Conservation (phyloP, 139 green algal species). For the Picochlorum sp. region DNA sequence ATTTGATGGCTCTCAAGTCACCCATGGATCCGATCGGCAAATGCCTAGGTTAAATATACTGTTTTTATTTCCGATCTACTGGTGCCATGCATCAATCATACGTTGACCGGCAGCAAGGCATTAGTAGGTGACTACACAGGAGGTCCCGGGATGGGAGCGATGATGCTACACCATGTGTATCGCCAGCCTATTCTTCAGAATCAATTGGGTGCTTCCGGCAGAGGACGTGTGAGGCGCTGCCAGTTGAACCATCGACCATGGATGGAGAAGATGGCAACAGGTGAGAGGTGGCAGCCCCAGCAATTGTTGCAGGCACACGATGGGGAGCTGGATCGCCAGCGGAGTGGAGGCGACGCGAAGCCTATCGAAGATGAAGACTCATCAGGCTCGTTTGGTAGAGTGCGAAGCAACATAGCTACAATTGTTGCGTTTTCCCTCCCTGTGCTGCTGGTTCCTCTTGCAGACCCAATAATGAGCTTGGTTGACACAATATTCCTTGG, state of each 20-base stretch:
- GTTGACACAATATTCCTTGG: conserved; percentile 67
- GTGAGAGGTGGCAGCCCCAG: background rate
- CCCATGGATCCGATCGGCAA: background rate
- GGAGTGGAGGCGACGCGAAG: background rate
- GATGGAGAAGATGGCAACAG: too few relatives aligned
- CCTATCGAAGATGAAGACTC: background rate
- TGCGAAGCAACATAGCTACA: background rate
- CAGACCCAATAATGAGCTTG: conserved; percentile 72
- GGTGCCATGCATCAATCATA: too few relatives aligned
- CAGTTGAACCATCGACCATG: too few relatives aligned
- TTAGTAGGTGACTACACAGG: too few relatives aligned
- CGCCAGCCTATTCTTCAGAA: too few relatives aligned
- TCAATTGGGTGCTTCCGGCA: too few relatives aligned
- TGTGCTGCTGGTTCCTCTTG: conserved; percentile 53
- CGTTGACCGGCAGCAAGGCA: too few relatives aligned
- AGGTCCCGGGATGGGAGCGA: too few relatives aligned
- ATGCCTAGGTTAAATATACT: too few relatives aligned
- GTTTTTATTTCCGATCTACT: too few relatives aligned
- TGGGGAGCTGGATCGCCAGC: background rate
- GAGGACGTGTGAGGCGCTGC: too few relatives aligned
- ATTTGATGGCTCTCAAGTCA: background rate
- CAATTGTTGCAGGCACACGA: background rate
- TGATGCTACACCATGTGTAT: too few relatives aligned
- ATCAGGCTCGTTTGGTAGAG: background rate
- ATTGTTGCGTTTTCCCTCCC: conserved; percentile 30